phyloP scores from a whole-genome alignment of 768 basidiomycete species.

The Lentinula boryana region DNA sequence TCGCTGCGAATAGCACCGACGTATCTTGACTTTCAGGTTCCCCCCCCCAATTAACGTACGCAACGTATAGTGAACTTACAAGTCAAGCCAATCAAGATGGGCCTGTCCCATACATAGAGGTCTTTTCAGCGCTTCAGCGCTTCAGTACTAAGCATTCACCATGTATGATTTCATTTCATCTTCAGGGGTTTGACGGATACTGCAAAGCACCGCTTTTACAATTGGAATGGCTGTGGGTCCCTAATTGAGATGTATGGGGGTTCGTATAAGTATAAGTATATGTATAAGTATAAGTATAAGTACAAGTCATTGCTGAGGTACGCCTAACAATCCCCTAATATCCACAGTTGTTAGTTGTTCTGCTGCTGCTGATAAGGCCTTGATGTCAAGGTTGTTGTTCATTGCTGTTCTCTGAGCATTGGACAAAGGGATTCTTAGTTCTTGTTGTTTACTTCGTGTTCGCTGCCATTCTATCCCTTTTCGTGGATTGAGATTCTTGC shows the following conservation, averaged over 20 bases:
- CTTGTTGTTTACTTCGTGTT: neutral
- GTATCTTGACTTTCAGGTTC: neutral
- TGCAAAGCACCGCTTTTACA: neutral
- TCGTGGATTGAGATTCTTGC: neutral
- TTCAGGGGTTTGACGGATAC: neutral
- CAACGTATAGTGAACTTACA: neutral
- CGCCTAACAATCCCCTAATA: neutral
- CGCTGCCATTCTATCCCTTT: neutral
- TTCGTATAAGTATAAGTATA: neutral
- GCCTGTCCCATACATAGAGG: neutral
- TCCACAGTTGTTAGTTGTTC: neutral
- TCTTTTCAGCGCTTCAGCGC: neutral
- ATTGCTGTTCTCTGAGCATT: neutral
- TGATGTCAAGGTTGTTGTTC: neutral
- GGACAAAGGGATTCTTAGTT: neutral
- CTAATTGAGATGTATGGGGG: neutral
- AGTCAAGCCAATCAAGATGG: neutral
- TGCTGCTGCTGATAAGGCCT: neutral
- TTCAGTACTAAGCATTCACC: neutral
- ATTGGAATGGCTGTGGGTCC: neutral
- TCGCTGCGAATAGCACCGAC: neutral
- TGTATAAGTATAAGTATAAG: neutral
- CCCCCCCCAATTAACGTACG: neutral
- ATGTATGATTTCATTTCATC: neutral
- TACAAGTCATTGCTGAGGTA: neutral